phyloP scores from a whole-genome alignment of 257 asterid genomes.

The Ilex asprella region DNA sequence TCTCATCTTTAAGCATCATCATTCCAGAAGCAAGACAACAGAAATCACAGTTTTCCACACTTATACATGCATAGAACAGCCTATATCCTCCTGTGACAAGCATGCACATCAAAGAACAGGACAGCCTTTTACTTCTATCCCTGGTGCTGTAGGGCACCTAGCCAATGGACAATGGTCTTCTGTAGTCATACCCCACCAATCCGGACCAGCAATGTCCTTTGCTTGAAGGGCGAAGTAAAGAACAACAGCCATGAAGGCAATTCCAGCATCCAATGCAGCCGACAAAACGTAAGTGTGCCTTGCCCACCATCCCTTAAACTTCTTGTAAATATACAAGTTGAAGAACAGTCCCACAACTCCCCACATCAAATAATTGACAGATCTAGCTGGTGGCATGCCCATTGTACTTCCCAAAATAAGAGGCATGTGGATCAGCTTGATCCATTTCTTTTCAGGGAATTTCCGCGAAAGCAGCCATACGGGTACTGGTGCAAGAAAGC shows the following conservation, averaged over 20 bases:
- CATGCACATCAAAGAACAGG: not conserved
- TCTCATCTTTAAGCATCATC: too few relatives aligned
- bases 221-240: not conserved
- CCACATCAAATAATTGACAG: not conserved
- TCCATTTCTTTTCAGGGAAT: constrained; percentile 2
- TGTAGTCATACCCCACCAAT: not conserved
- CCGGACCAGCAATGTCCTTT: not conserved
- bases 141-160: not conserved
- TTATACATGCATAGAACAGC: too few relatives aligned
- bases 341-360: not conserved
- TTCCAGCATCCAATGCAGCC: constrained; percentile 4
- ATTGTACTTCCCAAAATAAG: not conserved
- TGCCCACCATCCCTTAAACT: not conserved
- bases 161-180: constrained; percentile 1
- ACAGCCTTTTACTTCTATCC: not conserved
- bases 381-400: not conserved
- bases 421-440: not conserved
- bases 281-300: not conserved
- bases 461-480: not conserved
- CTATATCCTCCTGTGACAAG: too few relatives aligned
- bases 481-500: not conserved
- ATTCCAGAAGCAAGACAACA: too few relatives aligned
- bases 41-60: too few relatives aligned
- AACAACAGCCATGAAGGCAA: not conserved
- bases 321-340: not conserved